Evolutionary conservation across 1,284 basidiomycete species (phyloP).

Genomic region (Cutaneotrichosporon cavernicola): DNA sequence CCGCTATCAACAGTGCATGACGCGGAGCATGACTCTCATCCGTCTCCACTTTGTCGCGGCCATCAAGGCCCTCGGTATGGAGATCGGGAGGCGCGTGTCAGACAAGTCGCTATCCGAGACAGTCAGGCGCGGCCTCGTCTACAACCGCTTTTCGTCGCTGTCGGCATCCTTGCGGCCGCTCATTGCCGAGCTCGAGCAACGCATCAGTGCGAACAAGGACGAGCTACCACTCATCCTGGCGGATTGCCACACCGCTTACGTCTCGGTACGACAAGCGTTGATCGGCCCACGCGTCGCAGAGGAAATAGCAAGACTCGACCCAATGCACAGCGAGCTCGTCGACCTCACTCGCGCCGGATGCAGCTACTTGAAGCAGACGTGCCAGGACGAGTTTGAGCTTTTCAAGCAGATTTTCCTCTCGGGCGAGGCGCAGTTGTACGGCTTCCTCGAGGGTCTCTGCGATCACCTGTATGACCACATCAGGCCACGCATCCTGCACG

Average conservation of each 20-base stretch:
- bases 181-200: constrained; percentile 76
- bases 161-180: constrained; percentile 71
- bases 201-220: constrained; percentile 64
- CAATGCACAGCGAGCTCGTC: constrained; percentile 72
- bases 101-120: constrained; percentile 81
- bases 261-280: constrained; percentile 67
- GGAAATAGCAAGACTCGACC: constrained; percentile 79
- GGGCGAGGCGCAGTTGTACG: constrained; percentile 76
- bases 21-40: constrained; percentile 90
- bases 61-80: constrained; percentile 68
- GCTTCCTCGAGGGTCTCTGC: constrained; percentile 82
- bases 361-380: constrained; percentile 82
- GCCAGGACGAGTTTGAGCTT: constrained; percentile 79
- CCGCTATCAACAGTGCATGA: constrained; percentile 93
- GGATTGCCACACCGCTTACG: constrained; percentile 82
- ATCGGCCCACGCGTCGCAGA: constrained; percentile 68
- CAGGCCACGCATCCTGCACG: constrained; percentile 87
- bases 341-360: constrained; percentile 84
- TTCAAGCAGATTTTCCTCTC: constrained; percentile 81
- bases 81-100: constrained; percentile 68
- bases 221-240: constrained; percentile 72
- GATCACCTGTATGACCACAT: constrained; percentile 91
- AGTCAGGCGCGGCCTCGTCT: constrained; percentile 78
- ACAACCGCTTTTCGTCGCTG: constrained; percentile 77
- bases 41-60: constrained; percentile 89